A percentile compares a stretch with the other conserved stretches of the same genome.
phyloP scores from a whole-genome alignment of 2,329 filamentous ascomycete species.

The Beauveria asiatica region DNA sequence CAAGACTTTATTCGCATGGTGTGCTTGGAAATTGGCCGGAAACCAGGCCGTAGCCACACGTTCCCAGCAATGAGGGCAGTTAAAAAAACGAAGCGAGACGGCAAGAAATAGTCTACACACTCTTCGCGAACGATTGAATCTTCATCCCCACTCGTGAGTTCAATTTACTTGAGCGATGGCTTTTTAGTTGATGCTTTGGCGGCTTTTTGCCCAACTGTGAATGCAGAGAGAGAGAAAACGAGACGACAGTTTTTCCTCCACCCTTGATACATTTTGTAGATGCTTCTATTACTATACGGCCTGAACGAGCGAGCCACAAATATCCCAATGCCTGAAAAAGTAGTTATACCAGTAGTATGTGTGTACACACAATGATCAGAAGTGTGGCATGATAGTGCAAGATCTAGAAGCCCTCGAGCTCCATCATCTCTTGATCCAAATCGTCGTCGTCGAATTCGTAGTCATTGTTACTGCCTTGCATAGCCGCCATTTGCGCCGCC shows the following conservation, averaged over 20 bases:
- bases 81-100: constrained; percentile 38
- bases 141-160: background rate
- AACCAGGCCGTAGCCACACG: constrained; percentile 54
- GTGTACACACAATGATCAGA: background rate
- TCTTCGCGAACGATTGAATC: background rate
- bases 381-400: background rate
- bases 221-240: background rate
- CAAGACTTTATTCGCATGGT: constrained; percentile 84
- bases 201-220: background rate
- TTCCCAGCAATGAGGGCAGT: constrained; percentile 50
- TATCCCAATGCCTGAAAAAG: background rate
- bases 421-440: constrained; percentile 48
- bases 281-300: background rate
- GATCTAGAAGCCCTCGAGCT: constrained; percentile 28
- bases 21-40: constrained; percentile 77
- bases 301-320: background rate
- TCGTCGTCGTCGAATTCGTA: constrained; percentile 46
- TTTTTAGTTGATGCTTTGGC: background rate
- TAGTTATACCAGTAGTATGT: background rate
- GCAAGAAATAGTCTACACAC: background rate
- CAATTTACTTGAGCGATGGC: background rate
- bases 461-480: constrained; percentile 27
- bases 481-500: constrained; percentile 15
- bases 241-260: background rate
- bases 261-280: background rate